phyloP scores from a whole-genome alignment of 2,329 filamentous ascomycete species.

The Rachicladosporium sp. region DNA sequence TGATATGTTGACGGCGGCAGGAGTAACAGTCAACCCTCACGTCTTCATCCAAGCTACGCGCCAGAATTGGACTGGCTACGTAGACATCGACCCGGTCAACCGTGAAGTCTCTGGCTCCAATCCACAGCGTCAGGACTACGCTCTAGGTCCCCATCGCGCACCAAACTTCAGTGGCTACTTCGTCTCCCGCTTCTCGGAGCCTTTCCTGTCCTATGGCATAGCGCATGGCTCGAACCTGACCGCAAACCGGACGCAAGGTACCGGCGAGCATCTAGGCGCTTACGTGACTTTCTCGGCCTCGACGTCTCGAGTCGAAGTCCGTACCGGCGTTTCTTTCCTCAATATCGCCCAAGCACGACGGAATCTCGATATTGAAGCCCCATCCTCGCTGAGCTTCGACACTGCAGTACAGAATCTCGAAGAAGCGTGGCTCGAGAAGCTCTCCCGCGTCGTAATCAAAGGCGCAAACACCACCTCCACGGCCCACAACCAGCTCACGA shows the following conservation, averaged over 20 bases:
- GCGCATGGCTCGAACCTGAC: constrained; percentile 20
- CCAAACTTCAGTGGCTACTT: constrained; percentile 34
- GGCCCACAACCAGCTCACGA: constrained; percentile 31
- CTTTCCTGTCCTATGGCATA: constrained; percentile 29
- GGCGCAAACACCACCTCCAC: constrained; percentile 30
- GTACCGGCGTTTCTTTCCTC: constrained; percentile 36
- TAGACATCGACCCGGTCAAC: constrained; percentile 25
- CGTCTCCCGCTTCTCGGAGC: constrained; percentile 35
- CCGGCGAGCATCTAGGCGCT: constrained; percentile 29
- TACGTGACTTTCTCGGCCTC: constrained; percentile 28
- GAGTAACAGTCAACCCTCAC: constrained; percentile 20
- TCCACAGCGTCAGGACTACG: constrained; percentile 36
- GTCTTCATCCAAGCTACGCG: constrained; percentile 34
- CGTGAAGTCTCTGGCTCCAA: constrained; percentile 34
- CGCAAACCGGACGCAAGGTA: constrained; percentile 11
- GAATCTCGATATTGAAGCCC: constrained; percentile 34
- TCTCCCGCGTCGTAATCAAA: constrained; percentile 32
- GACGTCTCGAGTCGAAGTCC: constrained; percentile 29
- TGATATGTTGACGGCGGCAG: not conserved
- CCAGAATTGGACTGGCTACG: constrained; percentile 35
- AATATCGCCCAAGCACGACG: constrained; percentile 35
- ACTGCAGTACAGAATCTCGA: constrained; percentile 30
- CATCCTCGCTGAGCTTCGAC: constrained; percentile 26
- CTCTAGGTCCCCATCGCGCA: constrained; percentile 31
- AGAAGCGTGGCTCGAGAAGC: constrained; percentile 33